phyloP scores from a whole-genome alignment of 768 basidiomycete species.

The Mycena alexandri region DNA sequence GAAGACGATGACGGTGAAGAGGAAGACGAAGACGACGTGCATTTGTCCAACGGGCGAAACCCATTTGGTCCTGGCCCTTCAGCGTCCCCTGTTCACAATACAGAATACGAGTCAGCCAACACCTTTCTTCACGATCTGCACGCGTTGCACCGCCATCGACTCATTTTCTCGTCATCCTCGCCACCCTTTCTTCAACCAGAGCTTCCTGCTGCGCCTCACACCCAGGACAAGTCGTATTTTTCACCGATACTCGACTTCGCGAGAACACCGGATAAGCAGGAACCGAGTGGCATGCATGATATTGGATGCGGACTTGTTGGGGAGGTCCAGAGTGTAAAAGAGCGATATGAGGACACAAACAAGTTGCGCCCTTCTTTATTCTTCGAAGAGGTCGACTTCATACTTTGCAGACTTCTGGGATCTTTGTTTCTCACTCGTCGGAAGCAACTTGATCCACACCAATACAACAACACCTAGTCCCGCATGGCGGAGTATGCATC shows the following conservation, averaged over 20 bases:
- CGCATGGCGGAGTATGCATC: constrained; percentile 8
- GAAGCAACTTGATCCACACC: constrained; percentile 46
- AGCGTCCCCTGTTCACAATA: constrained; percentile 34
- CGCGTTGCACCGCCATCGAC: constrained; percentile 73
- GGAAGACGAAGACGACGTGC: constrained; percentile 41
- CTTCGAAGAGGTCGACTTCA: constrained; percentile 12
- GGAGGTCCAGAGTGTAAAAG: constrained; percentile 62
- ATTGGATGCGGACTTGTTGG: constrained; percentile 37
- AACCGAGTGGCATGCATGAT: constrained; percentile 29
- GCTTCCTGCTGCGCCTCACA: background rate
- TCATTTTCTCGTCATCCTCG: constrained; percentile 54
- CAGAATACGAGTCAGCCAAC: constrained; percentile 74
- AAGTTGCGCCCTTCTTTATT: constrained; percentile 54
- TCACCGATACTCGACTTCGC: constrained; percentile 14
- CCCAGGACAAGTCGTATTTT: constrained; percentile 15
- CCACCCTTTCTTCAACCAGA: constrained; percentile 15
- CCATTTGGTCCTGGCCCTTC: constrained; percentile 13
- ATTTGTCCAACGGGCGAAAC: constrained; percentile 25
- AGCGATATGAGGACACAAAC: constrained; percentile 75
- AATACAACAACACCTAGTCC: constrained; percentile 20
- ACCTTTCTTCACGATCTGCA: constrained; percentile 78
- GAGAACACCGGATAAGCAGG: constrained; percentile 21
- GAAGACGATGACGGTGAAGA: constrained; percentile 52
- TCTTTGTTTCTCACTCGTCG: constrained; percentile 75
- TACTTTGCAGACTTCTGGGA: constrained; percentile 65